Evolutionary conservation across 495 filamentous ascomycete species (phyloP).

Genomic region (Immersiella caudata): DNA sequence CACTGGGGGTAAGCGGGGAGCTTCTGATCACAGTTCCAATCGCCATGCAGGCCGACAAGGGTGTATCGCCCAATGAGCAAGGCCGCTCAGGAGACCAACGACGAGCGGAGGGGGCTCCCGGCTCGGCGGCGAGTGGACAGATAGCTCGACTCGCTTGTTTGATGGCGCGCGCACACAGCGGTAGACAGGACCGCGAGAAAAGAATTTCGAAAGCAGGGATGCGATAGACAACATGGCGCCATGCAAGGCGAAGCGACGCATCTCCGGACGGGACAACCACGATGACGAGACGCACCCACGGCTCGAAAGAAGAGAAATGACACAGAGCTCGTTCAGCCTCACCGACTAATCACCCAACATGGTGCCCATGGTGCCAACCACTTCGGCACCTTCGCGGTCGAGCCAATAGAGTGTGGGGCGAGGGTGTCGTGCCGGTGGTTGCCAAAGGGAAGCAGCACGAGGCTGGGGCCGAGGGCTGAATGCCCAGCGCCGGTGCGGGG

Average conservation of each 20-base stretch:
- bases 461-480: slow-evolving; percentile 13
- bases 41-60: slow-evolving; percentile 5
- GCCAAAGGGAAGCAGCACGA: neutral
- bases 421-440: neutral
- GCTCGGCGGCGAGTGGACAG: neutral
- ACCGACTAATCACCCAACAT: neutral
- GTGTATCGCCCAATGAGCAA: neutral
- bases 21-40: slow-evolving; percentile 4
- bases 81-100: neutral
- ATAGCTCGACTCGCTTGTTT: neutral
- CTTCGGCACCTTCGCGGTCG: neutral
- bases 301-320: neutral
- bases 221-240: neutral
- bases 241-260: slow-evolving; percentile 6
- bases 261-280: neutral
- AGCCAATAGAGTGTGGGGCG: neutral
- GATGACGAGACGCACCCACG: neutral
- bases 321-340: neutral
- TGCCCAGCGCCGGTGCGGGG: slow-evolving; percentile 3
- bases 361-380: slow-evolving; percentile 2
- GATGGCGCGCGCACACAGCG: neutral
- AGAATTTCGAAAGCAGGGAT: neutral
- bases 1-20: neutral
- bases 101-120: neutral
- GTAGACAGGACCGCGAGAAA: neutral